phyloP scores from a whole-genome alignment of 805 yeast genomes.

The Kuraishia hungarica region DNA sequence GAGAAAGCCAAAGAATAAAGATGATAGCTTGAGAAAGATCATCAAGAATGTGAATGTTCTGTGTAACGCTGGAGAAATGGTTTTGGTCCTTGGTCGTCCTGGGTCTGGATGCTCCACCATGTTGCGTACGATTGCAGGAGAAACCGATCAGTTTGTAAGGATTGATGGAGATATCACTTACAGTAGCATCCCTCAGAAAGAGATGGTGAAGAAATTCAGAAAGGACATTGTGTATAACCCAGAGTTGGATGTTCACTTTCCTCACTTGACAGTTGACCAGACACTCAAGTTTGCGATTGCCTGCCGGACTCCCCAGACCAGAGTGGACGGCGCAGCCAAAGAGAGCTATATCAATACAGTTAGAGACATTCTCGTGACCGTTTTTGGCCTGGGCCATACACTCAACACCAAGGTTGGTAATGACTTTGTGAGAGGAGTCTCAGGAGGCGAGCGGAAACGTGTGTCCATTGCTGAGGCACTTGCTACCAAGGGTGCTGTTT shows the following conservation, averaged over 20 bases:
- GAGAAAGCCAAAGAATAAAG: not conserved
- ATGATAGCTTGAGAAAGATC: constrained; percentile 1
- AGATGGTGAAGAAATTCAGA: constrained; percentile 37
- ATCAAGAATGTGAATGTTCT: not conserved
- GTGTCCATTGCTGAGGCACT: constrained; percentile 62
- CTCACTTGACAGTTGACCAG: constrained; percentile 45
- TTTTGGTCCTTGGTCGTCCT: constrained; percentile 63
- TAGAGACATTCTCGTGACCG: constrained; percentile 41
- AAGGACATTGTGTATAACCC: constrained; percentile 46
- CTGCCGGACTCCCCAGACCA: constrained; percentile 51
- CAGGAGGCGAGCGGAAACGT: constrained; percentile 70
- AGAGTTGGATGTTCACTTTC: constrained; percentile 50
- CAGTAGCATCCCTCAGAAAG: constrained; percentile 38
- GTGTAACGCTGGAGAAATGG: constrained; percentile 55
- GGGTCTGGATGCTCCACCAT: constrained; percentile 78
- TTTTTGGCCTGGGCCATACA: constrained; percentile 52
- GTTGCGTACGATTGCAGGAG: constrained; percentile 53
- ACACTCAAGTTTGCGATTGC: constrained; percentile 48
- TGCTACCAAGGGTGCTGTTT: constrained; percentile 42
- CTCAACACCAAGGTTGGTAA: constrained; percentile 57
- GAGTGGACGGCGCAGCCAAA: constrained; percentile 32
- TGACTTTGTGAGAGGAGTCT: constrained; percentile 60
- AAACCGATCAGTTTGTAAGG: constrained; percentile 32
- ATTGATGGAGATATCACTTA: constrained; percentile 35
- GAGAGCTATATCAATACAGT: constrained; percentile 29